Percentiles rank a stretch among this genome's conserved stretches.
Evolutionary conservation across 1,139 yeast genomes (phyloP).

Genomic region (Magnusiomyces clavatus): DNA sequence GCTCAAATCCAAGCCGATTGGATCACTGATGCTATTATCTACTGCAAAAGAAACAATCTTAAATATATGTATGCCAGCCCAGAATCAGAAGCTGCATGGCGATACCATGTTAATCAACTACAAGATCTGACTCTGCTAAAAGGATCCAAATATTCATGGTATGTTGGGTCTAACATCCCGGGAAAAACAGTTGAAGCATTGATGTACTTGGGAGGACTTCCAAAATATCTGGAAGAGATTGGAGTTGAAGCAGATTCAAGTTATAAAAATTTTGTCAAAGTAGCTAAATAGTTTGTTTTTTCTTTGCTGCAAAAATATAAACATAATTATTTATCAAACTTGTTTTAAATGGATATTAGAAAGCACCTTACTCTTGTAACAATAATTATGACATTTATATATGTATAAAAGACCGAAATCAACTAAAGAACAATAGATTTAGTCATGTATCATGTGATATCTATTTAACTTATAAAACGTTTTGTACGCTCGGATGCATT

Average conservation of each 20-base stretch:
- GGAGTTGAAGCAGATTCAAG: slow-evolving; percentile 14
- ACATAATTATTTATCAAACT: too few species aligned
- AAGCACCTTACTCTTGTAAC: too few species aligned
- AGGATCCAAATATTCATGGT: slow-evolving; percentile 21
- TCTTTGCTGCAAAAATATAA: not conserved
- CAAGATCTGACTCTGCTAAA: slow-evolving; percentile 10
- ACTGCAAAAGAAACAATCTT: slow-evolving; percentile 14
- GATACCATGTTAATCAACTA: slow-evolving; percentile 11
- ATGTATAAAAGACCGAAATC: too few species aligned
- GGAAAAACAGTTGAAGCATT: slow-evolving; percentile 25
- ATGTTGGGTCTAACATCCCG: slow-evolving; percentile 27
- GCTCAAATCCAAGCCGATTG: slow-evolving; percentile 23
- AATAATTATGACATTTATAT: too few species aligned
- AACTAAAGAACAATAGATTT: too few species aligned
- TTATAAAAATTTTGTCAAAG: slow-evolving; percentile 10
- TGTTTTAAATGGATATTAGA: too few species aligned
- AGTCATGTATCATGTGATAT: too few species aligned
- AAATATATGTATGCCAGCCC: slow-evolving; percentile 16
- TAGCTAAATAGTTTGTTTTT: not conserved
- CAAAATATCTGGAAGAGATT: slow-evolving; percentile 16
- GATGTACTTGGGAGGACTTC: slow-evolving; percentile 24
- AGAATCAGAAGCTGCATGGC: slow-evolving; percentile 11
- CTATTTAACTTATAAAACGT: too few species aligned
- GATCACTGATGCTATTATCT: slow-evolving; percentile 19
- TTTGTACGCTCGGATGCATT: too few species aligned